These are phyloP conservation scores for Tetrapisispora taiwanensis DNA, from an alignment of 805 yeast species.

Conservation along the genomic window DNA sequence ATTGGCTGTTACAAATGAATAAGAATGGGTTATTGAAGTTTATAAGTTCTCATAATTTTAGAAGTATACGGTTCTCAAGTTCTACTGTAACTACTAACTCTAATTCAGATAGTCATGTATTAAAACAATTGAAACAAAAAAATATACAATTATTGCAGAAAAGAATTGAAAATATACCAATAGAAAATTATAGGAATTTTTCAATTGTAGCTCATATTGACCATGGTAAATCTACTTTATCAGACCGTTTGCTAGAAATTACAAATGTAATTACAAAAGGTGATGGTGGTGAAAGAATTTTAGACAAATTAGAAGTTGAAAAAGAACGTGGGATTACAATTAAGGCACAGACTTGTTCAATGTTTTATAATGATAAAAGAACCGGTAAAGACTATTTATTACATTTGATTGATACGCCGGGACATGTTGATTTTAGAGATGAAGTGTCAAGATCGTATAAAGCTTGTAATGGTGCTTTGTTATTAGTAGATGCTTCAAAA, in stretches of 20 bases:
- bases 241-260: conserved; percentile 77
- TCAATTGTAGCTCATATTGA: conserved; percentile 96
- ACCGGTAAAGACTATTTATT: conserved; percentile 65
- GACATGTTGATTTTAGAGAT: conserved; percentile 85
- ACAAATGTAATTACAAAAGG: conserved; percentile 70
- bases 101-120: neutral
- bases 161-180: conserved; percentile 69
- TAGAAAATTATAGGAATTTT: conserved; percentile 76
- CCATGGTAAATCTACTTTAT: conserved; percentile 77
- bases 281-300: conserved; percentile 59
- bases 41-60: no score
- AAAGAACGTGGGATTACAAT: conserved; percentile 94
- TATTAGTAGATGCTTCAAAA: conserved; percentile 88
- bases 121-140: conserved; percentile 1
- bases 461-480: conserved; percentile 87
- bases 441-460: conserved; percentile 93
- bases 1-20: neutral
- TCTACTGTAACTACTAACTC: neutral
- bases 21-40: neutral
- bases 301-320: conserved; percentile 89
- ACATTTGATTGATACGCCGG: conserved; percentile 94
- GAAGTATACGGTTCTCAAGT: neutral
- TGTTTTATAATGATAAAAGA: conserved; percentile 59
- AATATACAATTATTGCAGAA: conserved; percentile 29
- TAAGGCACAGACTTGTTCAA: conserved; percentile 92